Evolutionary conservation across 176 grass and related monocot species (phyloP), one percentile per base, ranked within the genome.

Genomic region (Microstegium vimineum): DNA sequence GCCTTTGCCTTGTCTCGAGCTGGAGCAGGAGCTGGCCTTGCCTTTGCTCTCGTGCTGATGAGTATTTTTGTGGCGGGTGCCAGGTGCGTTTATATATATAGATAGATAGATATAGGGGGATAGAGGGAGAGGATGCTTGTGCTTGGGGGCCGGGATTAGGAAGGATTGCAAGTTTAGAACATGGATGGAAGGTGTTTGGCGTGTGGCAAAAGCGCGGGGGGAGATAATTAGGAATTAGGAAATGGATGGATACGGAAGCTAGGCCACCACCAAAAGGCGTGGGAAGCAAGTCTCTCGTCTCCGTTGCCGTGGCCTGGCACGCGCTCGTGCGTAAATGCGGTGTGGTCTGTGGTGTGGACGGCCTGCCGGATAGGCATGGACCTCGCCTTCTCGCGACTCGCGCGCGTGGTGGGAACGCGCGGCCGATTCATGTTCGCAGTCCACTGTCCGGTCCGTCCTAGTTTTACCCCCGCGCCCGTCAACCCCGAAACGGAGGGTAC

Each of bases 91-190:
- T 86, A 42, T 66, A 37, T 89, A 83, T 63, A 75, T 65, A 31
- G 3, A 7, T 41, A 47, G 42, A 5, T 16, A 5, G 46, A 18
- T 49, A 18, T n/a, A n/a, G n/a, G 17, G 33, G 33, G 41, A 12
- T 26, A 57, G 6, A 15, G 11, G n/a, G n/a, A n/a, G 37, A 10
- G 41, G 25, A 64, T 69, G 10, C 20, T 74, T 57, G 76, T 26
- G 28, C 3, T 22, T 11, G 42, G 9, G 57, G 35, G 5, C 12
- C 12, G 54, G 59, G 82, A 76, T 84, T 70, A 27, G 77, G 81
- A 23, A 75, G 51, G 62, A 27, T 80, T 52, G 51, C 75, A 84
- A 84, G 76, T 76, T 81, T 85, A 52, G 82, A 57, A 63, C 71
- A 76, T 37, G 23, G 69, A 76, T 37, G 23, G 69, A 81, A 71